Base-by-base conservation (phyloP, 2,329 filamentous ascomycete genomes). In the Celoporthe dispersa region DNA sequence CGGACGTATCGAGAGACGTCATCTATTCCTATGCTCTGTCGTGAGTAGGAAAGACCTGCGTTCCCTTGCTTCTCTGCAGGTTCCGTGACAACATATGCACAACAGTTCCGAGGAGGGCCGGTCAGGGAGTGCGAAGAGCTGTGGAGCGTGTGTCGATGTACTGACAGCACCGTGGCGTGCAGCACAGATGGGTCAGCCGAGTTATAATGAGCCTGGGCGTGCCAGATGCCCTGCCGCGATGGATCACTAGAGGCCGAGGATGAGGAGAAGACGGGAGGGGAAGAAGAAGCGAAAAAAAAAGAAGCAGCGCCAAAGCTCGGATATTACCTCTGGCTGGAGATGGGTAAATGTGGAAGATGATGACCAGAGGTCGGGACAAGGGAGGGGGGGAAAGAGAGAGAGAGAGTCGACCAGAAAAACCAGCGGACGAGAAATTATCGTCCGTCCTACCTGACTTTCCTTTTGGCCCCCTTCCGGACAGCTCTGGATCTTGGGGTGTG, bases 371-470 rank as follows among this genome's bases (percentile, higher is more conserved):
- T 62, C 35, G 37, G 35, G 25, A 28, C 12, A 60, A 14, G 37
- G 44, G 19, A n/a, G 22, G 5, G 16, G 8, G 16, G 55, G 41
- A 44, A 37, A 70, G 35, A 59, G 64, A 63, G 57, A 39, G 39
- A 59, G 66, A n/a, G 37, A 63, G 35, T 57, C 25, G 35, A 62
- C 60, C 37, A 62, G 12, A 62, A 41, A n/a, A 16, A 19, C 9
- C 3, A 28, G n/a, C 22, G 68, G 51, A 28, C 55, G 55, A 62
- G 33, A 31, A 39, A 55, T 55, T n/a, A 28, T 60, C 55, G 60
- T 39, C 61, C 64, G 68, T 70, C 65, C 68, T 55, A 71, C 70
- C 64, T 70, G 25, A 57, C 31, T 70, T 67, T 48, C 31, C 53
- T 64, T 61, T 53, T 65, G 25, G 44, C 22, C 55, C 60, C 63